phyloP scores from a whole-genome alignment of 2,329 filamentous ascomycete species.

The Lachnellula occidentalis region DNA sequence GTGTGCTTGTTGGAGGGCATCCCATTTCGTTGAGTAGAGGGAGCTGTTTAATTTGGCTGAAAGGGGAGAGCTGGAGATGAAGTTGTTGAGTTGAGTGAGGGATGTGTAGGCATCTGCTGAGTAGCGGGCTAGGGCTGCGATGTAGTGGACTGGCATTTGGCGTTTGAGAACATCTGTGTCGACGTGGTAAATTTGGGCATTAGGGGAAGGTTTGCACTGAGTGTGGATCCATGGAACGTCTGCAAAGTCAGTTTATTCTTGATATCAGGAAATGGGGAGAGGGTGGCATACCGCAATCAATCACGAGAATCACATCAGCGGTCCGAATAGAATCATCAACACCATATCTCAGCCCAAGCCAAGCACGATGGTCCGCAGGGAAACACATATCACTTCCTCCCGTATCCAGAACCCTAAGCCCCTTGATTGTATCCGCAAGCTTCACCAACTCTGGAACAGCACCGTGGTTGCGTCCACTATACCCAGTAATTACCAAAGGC shows the following conservation, averaged over 20 bases:
- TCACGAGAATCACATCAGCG: slow-evolving; percentile 77
- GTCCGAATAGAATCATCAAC: slow-evolving; percentile 66
- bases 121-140: slow-evolving; percentile 60
- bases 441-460: slow-evolving; percentile 57
- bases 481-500: slow-evolving; percentile 67
- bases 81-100: slow-evolving; percentile 62
- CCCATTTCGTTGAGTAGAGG: slow-evolving; percentile 40
- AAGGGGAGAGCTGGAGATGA: slow-evolving; percentile 46
- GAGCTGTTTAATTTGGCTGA: slow-evolving; percentile 37
- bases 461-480: slow-evolving; percentile 62
- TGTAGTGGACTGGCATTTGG: slow-evolving; percentile 65
- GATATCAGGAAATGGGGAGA: not conserved
- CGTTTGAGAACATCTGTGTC: slow-evolving; percentile 64
- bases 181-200: slow-evolving; percentile 56
- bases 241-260: slow-evolving; percentile 1
- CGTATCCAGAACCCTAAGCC: slow-evolving; percentile 67
- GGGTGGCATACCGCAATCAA: slow-evolving; percentile 55
- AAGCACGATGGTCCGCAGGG: slow-evolving; percentile 62
- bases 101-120: slow-evolving; percentile 59
- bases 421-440: slow-evolving; percentile 62
- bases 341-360: slow-evolving; percentile 68
- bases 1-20: slow-evolving; percentile 52
- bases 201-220: slow-evolving; percentile 49
- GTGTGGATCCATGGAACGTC: slow-evolving; percentile 95
- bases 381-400: slow-evolving; percentile 80